Conservation (phyloP, 2,329 filamentous ascomycete species). For the Aspergillus nomiae region DNA sequence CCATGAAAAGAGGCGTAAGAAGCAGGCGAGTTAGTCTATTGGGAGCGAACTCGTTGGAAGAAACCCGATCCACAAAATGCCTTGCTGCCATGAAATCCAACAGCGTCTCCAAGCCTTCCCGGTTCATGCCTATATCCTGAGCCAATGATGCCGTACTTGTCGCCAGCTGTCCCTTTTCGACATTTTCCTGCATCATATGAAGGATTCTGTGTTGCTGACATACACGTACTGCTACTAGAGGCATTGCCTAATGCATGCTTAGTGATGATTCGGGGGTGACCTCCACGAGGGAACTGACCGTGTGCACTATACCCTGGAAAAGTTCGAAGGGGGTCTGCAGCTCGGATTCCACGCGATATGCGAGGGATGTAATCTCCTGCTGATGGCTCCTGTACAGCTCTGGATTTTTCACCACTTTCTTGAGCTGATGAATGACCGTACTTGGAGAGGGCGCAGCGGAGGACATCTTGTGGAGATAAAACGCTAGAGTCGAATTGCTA, state of each 20-base stretch:
- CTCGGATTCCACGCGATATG: neutral
- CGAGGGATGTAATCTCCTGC: neutral
- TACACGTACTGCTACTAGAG: neutral
- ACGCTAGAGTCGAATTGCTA: accelerated
- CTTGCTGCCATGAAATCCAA: neutral
- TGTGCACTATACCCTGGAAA: neutral
- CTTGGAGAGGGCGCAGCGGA: neutral
- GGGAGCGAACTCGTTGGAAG: no score
- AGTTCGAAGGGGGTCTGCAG: neutral
- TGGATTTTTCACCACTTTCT: neutral
- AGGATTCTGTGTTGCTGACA: neutral
- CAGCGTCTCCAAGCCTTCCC: neutral
- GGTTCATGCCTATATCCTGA: neutral
- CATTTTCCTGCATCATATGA: neutral
- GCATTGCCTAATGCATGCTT: neutral
- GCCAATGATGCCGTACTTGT: neutral
- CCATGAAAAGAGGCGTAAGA: no score
- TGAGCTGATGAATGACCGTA: neutral
- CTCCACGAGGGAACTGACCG: neutral
- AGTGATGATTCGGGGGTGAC: neutral
- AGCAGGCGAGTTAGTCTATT: no score
- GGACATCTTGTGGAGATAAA: neutral
- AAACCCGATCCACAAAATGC: no score
- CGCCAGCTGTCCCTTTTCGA: neutral
- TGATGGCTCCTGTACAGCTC: neutral